Percentiles rank a stretch among this genome's conserved stretches.
Evolutionary conservation across 306 rosid genomes (phyloP).

Genomic region (Castanea mollissima): DNA sequence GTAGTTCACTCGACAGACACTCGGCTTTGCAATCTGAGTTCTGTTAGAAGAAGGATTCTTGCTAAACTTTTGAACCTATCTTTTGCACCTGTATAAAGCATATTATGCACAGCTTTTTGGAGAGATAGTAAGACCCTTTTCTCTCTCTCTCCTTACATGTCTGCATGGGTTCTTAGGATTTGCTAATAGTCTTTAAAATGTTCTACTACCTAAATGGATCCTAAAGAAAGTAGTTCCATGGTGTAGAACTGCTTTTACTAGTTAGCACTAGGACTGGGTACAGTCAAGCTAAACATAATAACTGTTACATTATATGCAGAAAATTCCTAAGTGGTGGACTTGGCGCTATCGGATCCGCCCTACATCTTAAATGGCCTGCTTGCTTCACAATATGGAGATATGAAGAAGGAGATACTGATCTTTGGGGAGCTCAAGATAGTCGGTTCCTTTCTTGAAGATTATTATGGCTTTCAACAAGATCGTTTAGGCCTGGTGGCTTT

Average conservation of each 20-base stretch:
- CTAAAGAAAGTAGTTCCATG: neutral
- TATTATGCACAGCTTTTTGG: no score
- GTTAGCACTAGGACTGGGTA: neutral
- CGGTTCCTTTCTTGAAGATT: slow-evolving; percentile 51
- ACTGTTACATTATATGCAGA: slow-evolving; percentile 40
- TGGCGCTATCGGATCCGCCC: slow-evolving; percentile 86
- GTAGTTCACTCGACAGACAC: no score
- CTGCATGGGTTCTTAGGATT: neutral
- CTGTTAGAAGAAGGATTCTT: no score
- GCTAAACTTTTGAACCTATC: no score
- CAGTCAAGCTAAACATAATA: slow-evolving; percentile 12
- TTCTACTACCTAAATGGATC: neutral
- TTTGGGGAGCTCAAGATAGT: slow-evolving; percentile 59
- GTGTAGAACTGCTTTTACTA: neutral
- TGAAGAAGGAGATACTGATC: slow-evolving; percentile 44
- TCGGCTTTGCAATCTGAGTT: no score
- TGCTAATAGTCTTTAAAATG: neutral
- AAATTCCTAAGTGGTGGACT: slow-evolving; percentile 87
- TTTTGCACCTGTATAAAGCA: no score
- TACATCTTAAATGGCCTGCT: slow-evolving; percentile 66
- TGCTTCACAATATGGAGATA: slow-evolving; percentile 76
- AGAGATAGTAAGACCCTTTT: neutral
- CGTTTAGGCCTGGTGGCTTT: slow-evolving; percentile 56
- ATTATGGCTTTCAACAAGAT: slow-evolving; percentile 62
- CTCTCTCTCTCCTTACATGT: neutral